These are phyloP conservation scores for Teratosphaeria pseudoeucalypti DNA, from an alignment of 2,329 filamentous ascomycete genomes.

Conservation along the genomic window DNA sequence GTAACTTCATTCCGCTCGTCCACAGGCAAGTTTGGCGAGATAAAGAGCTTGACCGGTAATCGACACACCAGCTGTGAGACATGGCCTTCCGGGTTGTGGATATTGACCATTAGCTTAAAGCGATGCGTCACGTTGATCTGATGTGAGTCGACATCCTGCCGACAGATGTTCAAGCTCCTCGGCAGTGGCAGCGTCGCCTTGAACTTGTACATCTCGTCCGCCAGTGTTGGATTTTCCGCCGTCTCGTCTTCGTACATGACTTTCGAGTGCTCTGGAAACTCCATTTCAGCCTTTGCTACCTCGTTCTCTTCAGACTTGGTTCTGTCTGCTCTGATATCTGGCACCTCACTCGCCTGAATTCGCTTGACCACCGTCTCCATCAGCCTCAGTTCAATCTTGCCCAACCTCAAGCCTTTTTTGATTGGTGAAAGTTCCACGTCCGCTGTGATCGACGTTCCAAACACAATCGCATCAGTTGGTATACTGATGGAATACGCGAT, in stretches of 20 bases:
- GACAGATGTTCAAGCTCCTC: slow-evolving; percentile 67
- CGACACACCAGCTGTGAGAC: slow-evolving; percentile 87
- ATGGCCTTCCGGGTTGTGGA: slow-evolving; percentile 92
- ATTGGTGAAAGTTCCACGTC: slow-evolving; percentile 82
- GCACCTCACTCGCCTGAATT: slow-evolving; percentile 24
- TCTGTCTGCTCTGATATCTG: slow-evolving; percentile 22
- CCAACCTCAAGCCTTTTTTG: slow-evolving; percentile 76
- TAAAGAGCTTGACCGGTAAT: slow-evolving; percentile 84
- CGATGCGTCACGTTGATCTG: slow-evolving; percentile 91
- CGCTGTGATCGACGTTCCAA: slow-evolving; percentile 74
- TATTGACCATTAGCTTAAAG: slow-evolving; percentile 77
- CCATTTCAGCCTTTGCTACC: slow-evolving; percentile 29
- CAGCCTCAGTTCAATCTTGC: slow-evolving; percentile 70
- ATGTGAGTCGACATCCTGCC: slow-evolving; percentile 81
- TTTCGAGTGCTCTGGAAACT: slow-evolving; percentile 27
- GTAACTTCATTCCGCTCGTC: slow-evolving; percentile 74
- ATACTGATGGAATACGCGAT: slow-evolving; percentile 90
- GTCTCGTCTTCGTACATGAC: slow-evolving; percentile 29
- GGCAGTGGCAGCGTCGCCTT: slow-evolving; percentile 57
- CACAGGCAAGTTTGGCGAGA: slow-evolving; percentile 83
- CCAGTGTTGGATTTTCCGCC: slow-evolving; percentile 27
- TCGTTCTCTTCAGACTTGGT: slow-evolving; percentile 27
- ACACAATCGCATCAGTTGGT: slow-evolving; percentile 87
- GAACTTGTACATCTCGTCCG: slow-evolving; percentile 51
- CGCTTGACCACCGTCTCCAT: slow-evolving; percentile 59